Evolutionary conservation across 768 basidiomycete genomes (phyloP).

Genomic region (Stropharia rugosoannulata): DNA sequence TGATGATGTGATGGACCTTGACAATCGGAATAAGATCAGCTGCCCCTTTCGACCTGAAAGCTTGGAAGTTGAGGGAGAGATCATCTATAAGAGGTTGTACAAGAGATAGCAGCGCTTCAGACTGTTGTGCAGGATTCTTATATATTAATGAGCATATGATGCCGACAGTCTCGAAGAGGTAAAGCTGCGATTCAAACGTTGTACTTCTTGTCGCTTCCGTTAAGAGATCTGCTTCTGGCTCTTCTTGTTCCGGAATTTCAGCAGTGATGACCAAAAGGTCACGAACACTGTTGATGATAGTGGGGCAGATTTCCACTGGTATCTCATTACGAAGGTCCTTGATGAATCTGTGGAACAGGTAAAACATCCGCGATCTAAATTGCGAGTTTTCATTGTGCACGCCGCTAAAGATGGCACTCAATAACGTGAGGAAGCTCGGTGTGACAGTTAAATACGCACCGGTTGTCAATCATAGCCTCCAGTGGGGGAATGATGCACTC

Average conservation of each 20-base stretch:
- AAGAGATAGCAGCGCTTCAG: conserved; percentile 67
- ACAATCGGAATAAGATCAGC: conserved; percentile 79
- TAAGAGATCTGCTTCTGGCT: conserved; percentile 68
- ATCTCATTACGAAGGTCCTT: conserved; percentile 80
- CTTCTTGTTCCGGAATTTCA: conserved; percentile 76
- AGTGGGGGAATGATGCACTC: conserved; percentile 86
- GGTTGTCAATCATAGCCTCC: conserved; percentile 80
- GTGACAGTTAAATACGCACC: conserved; percentile 46
- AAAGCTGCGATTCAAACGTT: conserved; percentile 86
- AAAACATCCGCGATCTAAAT: conserved; percentile 79
- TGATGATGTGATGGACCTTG: conserved; percentile 87
- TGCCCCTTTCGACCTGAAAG: conserved; percentile 50
- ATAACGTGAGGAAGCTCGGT: background rate
- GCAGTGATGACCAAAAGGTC: conserved; percentile 79
- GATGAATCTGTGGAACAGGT: conserved; percentile 92
- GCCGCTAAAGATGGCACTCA: conserved; percentile 50
- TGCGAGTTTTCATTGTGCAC: conserved; percentile 74
- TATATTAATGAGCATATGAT: conserved; percentile 77
- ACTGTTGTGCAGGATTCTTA: conserved; percentile 66
- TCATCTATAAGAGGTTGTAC: conserved; percentile 82
- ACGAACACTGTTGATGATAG: conserved; percentile 68
- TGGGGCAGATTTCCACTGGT: conserved; percentile 65
- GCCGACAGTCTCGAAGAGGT: conserved; percentile 92
- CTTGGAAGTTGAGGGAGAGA: conserved; percentile 56
- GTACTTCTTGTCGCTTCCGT: conserved; percentile 78